phyloP scores from a whole-genome alignment of 106 monocot genomes.

The Amphibolis antarctica region DNA sequence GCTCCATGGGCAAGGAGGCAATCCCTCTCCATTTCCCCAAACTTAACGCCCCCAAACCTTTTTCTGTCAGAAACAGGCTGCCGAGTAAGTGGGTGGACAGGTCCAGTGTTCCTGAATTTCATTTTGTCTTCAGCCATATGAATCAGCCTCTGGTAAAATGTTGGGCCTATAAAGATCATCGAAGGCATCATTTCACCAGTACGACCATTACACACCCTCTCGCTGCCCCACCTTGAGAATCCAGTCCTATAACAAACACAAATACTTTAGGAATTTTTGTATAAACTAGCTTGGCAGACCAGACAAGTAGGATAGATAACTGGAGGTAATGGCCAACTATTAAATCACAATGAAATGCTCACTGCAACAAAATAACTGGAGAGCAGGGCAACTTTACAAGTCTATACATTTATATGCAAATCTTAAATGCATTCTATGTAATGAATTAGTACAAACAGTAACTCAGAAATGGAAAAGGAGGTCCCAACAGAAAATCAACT shows the following conservation, averaged over 20 bases:
- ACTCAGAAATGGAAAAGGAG: no score
- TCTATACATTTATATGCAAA: no score
- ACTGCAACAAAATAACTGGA: no score
- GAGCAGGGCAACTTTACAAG: no score
- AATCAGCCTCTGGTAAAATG: conserved; percentile 84
- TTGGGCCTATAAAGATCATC: conserved; percentile 89
- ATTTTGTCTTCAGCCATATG: conserved; percentile 99
- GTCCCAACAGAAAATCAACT: no score
- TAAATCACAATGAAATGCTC: no score
- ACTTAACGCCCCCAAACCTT: conserved; percentile 81
- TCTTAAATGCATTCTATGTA: no score
- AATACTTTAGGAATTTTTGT: not conserved
- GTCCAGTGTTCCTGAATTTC: conserved; percentile 90
- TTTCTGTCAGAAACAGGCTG: conserved; percentile 88
- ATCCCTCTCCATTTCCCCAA: conserved; percentile 98
- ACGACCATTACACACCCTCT: conserved; percentile 58
- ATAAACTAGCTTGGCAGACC: not conserved
- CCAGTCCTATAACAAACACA: conserved; percentile 37
- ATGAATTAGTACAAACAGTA: no score
- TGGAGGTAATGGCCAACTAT: not conserved
- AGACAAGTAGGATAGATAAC: not conserved
- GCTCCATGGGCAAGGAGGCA: conserved; percentile 94
- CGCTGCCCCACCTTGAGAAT: conserved; percentile 75
- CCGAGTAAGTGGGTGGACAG: conserved; percentile 85
- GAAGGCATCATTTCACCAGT: conserved; percentile 67